Conservation (phyloP, 441 rosid genomes). For the Jatropha podagrica region DNA sequence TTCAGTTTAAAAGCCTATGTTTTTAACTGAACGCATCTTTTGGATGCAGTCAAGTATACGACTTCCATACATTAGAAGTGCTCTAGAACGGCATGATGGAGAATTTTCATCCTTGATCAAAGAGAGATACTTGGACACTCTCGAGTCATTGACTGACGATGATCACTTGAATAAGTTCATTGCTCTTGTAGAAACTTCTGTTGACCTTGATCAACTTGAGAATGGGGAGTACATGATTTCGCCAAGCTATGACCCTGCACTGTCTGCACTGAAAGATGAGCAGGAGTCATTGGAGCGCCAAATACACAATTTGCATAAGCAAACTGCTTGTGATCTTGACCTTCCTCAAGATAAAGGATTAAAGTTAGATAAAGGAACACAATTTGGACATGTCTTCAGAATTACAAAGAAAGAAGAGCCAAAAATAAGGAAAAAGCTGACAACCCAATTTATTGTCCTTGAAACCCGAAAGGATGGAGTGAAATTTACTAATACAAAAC, state of each 20-base stretch:
- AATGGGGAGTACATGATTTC: conserved; percentile 98
- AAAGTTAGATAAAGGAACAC: conserved; percentile 92
- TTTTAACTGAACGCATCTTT: conserved; percentile 27
- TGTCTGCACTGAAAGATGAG: conserved; percentile 69
- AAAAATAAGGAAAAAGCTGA: conserved; percentile 87
- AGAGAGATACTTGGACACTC: conserved; percentile 57
- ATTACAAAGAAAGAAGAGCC: conserved; percentile 99
- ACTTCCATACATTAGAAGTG: conserved; percentile 77
- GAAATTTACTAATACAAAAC: conserved; percentile 94
- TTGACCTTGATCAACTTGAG: conserved; percentile 95
- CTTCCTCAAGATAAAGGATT: conserved; percentile 75
- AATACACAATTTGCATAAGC: conserved; percentile 77
- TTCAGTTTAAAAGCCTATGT: background rate
- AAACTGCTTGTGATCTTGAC: conserved; percentile 86
- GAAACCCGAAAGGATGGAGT: conserved; percentile 99
- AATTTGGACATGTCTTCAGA: conserved; percentile 94
- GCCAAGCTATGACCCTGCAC: conserved; percentile 69
- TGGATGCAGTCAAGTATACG: conserved; percentile 80
- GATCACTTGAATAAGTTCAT: conserved; percentile 79
- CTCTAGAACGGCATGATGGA: conserved; percentile 66
- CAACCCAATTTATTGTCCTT: conserved; percentile 79
- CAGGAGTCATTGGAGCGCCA: conserved; percentile 75
- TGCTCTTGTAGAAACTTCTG: conserved; percentile 81
- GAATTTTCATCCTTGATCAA: conserved; percentile 68
- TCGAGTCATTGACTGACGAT: conserved; percentile 61